phyloP scores from a whole-genome alignment of 495 filamentous ascomycete genomes.

The Aspergillus sclerotioniger region DNA sequence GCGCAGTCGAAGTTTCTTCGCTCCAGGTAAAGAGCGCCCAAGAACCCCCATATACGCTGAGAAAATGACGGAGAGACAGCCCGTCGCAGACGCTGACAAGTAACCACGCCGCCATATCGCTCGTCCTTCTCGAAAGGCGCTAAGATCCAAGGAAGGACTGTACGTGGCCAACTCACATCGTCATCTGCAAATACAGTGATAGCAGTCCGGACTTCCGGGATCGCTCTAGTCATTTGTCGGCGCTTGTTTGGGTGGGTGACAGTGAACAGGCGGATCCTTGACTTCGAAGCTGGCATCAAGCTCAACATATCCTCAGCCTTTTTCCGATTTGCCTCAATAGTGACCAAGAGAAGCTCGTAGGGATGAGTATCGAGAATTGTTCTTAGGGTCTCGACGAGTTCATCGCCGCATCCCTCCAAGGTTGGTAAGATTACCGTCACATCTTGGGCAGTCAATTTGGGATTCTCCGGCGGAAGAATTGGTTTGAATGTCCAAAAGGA shows the following conservation, averaged over 20 bases:
- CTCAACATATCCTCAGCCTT: slow-evolving; percentile 52
- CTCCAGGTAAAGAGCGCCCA: slow-evolving; percentile 80
- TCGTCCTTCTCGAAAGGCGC: slow-evolving; percentile 76
- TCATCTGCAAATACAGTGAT: slow-evolving; percentile 85
- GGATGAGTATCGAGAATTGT: slow-evolving; percentile 57
- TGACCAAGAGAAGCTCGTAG: slow-evolving; percentile 59
- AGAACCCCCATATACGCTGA: slow-evolving; percentile 67
- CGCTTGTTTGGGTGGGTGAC: slow-evolving; percentile 73
- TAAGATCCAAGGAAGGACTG: slow-evolving; percentile 76
- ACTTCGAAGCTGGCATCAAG: slow-evolving; percentile 50
- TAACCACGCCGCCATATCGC: slow-evolving; percentile 74
- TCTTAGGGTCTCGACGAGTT: slow-evolving; percentile 58
- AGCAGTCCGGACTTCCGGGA: slow-evolving; percentile 69
- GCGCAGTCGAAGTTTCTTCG: slow-evolving; percentile 87
- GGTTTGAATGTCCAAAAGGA: slow-evolving; percentile 66
- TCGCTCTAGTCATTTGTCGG: slow-evolving; percentile 75
- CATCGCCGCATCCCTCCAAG: slow-evolving; percentile 60
- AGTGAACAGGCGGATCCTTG: slow-evolving; percentile 50
- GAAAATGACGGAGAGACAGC: slow-evolving; percentile 53
- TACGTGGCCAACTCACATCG: slow-evolving; percentile 80
- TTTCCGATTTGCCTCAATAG: slow-evolving; percentile 60
- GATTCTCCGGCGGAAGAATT: slow-evolving; percentile 58
- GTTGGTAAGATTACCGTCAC: slow-evolving; percentile 74
- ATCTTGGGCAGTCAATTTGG: slow-evolving; percentile 64
- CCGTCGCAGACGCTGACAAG: slow-evolving; percentile 75